A percentile compares a stretch with the other conserved stretches of the same genome.
Conservation (phyloP, 805 yeast species). For the Starmerella sirachaensis region DNA sequence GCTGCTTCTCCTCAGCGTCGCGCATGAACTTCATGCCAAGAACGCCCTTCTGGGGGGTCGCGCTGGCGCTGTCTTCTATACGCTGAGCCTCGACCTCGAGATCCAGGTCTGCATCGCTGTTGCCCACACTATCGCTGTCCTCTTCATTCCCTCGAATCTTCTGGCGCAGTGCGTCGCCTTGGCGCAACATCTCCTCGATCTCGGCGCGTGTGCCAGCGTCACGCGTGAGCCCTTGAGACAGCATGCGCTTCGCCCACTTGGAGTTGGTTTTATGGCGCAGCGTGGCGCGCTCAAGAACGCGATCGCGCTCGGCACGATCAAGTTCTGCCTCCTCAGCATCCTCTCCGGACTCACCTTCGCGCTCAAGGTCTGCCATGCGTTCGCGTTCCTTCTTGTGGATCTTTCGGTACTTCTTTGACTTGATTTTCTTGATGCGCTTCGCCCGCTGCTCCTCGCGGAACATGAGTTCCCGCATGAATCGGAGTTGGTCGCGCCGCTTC, state of each 20-base stretch:
- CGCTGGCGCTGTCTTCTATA: slow-evolving; percentile 25
- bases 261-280: slow-evolving; percentile 79
- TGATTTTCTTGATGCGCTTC: slow-evolving; percentile 83
- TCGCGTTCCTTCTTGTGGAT: slow-evolving; percentile 74
- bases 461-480: slow-evolving; percentile 91
- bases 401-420: slow-evolving; percentile 78
- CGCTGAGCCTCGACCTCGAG: slow-evolving; percentile 20
- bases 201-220: slow-evolving; percentile 77
- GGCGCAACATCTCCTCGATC: slow-evolving; percentile 85
- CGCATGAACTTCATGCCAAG: slow-evolving; percentile 93
- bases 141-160: slow-evolving; percentile 60
- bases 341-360: slow-evolving; percentile 37
- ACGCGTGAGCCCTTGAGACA: slow-evolving; percentile 78
- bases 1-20: slow-evolving; percentile 66
- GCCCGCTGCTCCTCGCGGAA: slow-evolving; percentile 89
- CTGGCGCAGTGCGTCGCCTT: slow-evolving; percentile 63
- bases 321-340: slow-evolving; percentile 35
- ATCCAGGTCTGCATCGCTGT: slow-evolving; percentile 29
- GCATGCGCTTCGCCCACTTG: slow-evolving; percentile 83
- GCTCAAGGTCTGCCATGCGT: slow-evolving; percentile 56
- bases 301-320: slow-evolving; percentile 55
- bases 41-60: slow-evolving; percentile 59
- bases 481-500: slow-evolving; percentile 65
- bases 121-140: slow-evolving; percentile 35
- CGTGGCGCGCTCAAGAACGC: slow-evolving; percentile 89